phyloP scores from a whole-genome alignment of 1,284 basidiomycete genomes.

The Ceratorhiza oryzae-sativae region DNA sequence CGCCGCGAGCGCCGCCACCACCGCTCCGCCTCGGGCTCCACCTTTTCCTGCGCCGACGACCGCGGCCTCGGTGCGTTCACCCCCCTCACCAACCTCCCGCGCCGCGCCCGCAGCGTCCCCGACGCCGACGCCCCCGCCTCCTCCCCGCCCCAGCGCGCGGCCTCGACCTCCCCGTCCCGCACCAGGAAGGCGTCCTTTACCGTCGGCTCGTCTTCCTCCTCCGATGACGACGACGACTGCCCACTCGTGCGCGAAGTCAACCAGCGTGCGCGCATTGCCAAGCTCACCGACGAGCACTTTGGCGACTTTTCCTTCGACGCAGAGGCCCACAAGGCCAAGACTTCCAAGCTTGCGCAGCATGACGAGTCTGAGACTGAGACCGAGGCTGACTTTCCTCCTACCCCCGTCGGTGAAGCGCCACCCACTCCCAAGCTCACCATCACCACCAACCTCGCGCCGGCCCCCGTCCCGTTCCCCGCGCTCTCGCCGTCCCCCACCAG shows the following conservation, averaged over 20 bases:
- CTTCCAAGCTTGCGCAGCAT: background rate
- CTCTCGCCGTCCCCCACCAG: slow-evolving; percentile 9
- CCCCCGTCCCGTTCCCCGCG: slow-evolving; percentile 32
- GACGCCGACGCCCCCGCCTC: slow-evolving; percentile 1
- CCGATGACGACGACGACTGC: slow-evolving; percentile 40
- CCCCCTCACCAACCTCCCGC: slow-evolving; percentile 60
- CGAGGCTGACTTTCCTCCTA: slow-evolving; percentile 21
- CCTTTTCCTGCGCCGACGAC: slow-evolving; percentile 55
- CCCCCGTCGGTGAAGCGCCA: slow-evolving; percentile 2
- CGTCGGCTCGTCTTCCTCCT: slow-evolving; percentile 33
- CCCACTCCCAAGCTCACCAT: slow-evolving; percentile 14
- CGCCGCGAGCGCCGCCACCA: slow-evolving; percentile 54
- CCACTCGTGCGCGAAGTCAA: slow-evolving; percentile 34
- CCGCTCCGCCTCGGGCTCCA: slow-evolving; percentile 47
- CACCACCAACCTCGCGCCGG: slow-evolving; percentile 16
- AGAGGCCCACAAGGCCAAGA: slow-evolving; percentile 11
- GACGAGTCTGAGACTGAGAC: slow-evolving; percentile 12
- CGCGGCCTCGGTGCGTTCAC: slow-evolving; percentile 61
- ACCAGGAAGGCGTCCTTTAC: slow-evolving; percentile 33
- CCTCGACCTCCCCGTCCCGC: slow-evolving; percentile 16
- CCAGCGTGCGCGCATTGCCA: slow-evolving; percentile 16
- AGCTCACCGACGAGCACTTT: slow-evolving; percentile 8
- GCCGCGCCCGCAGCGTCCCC: slow-evolving; percentile 46
- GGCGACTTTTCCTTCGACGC: slow-evolving; percentile 20
- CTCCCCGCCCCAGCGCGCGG: background rate